Evolutionary conservation across 768 basidiomycete species (phyloP).

Genomic region (Suillus plorans): DNA sequence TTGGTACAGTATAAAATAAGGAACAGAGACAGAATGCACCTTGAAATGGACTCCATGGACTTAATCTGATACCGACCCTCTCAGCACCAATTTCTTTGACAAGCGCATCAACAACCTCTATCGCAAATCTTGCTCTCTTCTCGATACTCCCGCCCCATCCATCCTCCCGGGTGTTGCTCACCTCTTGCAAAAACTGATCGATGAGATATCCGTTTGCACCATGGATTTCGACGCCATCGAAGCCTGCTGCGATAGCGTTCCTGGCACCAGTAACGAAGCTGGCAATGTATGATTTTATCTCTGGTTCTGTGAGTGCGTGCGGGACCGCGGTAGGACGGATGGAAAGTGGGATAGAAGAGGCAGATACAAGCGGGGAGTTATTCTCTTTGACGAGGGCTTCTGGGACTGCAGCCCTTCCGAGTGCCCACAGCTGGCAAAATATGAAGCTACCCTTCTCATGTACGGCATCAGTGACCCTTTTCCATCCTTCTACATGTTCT

Average conservation of each 20-base stretch:
- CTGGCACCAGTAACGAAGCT: slow-evolving; percentile 47
- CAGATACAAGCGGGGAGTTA: slow-evolving; percentile 22
- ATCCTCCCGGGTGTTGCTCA: slow-evolving; percentile 44
- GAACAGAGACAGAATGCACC: slow-evolving; percentile 19
- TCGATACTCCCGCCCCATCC: slow-evolving; percentile 51
- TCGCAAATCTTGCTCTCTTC: slow-evolving; percentile 45
- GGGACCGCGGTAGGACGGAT: slow-evolving; percentile 24
- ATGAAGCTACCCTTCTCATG: slow-evolving; percentile 44
- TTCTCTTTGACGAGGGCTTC: slow-evolving; percentile 17
- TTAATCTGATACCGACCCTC: slow-evolving; percentile 42
- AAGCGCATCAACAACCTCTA: slow-evolving; percentile 46
- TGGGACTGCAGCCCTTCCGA: slow-evolving; percentile 37
- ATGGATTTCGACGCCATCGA: slow-evolving; percentile 54
- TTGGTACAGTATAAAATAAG: background rate
- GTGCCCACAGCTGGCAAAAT: slow-evolving; percentile 49
- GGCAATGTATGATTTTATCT: slow-evolving; percentile 46
- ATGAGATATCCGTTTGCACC: slow-evolving; percentile 32
- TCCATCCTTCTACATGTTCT: slow-evolving; percentile 58
- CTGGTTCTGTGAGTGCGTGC: slow-evolving; percentile 38
- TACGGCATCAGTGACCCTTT: slow-evolving; percentile 42
- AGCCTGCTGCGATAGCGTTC: slow-evolving; percentile 58
- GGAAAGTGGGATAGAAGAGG: slow-evolving; percentile 22
- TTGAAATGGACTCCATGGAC: slow-evolving; percentile 39
- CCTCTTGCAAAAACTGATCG: slow-evolving; percentile 43
- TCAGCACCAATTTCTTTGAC: slow-evolving; percentile 42